Evolutionary conservation across 306 rosid genomes (phyloP).

Genomic region (Coriaria nepalensis): DNA sequence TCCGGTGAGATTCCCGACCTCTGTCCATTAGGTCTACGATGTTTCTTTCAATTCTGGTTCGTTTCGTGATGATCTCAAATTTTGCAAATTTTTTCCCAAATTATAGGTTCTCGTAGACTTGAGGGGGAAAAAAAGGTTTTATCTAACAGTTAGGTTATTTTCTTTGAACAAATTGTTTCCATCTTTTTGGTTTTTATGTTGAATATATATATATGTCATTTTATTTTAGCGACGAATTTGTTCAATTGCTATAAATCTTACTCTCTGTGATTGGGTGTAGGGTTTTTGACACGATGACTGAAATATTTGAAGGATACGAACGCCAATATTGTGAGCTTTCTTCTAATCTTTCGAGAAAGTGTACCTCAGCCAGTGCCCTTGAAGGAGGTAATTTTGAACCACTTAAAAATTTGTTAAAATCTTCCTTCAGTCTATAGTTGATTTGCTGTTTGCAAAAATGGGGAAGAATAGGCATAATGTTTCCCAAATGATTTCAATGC

Average conservation of each 20-base stretch:
- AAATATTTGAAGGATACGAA: constrained; percentile 74
- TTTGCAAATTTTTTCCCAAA: too few species aligned
- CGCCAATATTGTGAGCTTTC: constrained; percentile 82
- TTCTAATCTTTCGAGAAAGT: constrained; percentile 58
- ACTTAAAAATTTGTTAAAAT: not conserved
- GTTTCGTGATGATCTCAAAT: not conserved
- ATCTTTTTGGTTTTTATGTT: not conserved
- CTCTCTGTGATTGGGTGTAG: constrained; percentile 16
- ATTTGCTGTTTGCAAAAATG: not conserved
- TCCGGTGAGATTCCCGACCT: not conserved
- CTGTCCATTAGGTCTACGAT: not conserved
- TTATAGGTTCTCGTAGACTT: too few species aligned
- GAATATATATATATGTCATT: not conserved
- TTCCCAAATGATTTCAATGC: too few species aligned
- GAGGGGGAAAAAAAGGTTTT: too few species aligned
- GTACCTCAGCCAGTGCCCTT: constrained; percentile 48
- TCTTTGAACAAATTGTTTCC: not conserved
- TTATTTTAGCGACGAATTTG: not conserved
- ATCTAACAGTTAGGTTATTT: too few species aligned
- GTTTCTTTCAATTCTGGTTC: not conserved
- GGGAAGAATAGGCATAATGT: too few species aligned
- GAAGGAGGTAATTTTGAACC: constrained; percentile 46
- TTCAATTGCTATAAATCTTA: not conserved
- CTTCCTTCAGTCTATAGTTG: not conserved
- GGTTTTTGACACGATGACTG: constrained; percentile 42